Conservation (phyloP, 768 basidiomycete genomes). For the Trametes gibbosa region DNA sequence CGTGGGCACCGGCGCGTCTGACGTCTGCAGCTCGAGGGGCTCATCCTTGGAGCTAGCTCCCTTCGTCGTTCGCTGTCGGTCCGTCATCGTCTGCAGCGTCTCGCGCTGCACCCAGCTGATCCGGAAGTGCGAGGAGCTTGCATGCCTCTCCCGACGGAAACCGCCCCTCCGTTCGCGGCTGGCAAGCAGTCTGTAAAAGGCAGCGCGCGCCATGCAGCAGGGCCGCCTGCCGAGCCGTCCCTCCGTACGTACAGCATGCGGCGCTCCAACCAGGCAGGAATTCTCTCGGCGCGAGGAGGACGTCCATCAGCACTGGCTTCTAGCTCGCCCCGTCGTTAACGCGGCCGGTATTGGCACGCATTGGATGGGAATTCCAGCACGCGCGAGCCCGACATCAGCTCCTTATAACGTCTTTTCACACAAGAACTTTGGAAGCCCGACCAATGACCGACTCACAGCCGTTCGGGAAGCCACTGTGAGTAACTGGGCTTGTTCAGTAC, state of each 20-base stretch:
- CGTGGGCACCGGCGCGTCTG: too few species aligned
- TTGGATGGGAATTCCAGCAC: conserved; percentile 11
- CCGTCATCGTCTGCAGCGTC: background rate
- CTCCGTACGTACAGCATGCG: conserved; percentile 17
- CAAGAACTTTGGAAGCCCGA: conserved; percentile 8
- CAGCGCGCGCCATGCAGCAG: conserved; percentile 9
- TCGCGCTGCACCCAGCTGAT: background rate
- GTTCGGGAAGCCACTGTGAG: conserved; percentile 14
- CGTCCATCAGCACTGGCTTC: conserved; percentile 22
- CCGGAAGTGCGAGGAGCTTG: background rate
- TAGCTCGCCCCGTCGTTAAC: conserved; percentile 18
- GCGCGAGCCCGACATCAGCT: conserved; percentile 14
- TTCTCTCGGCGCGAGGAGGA: conserved; percentile 16
- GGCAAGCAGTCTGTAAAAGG: background rate
- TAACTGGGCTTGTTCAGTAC: conserved; percentile 14
- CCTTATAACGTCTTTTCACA: conserved; percentile 14
- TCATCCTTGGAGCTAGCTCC: background rate
- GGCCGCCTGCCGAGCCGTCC: background rate
- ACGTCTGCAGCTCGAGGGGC: background rate
- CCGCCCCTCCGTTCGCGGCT: background rate
- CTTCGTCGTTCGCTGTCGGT: conserved; percentile 1
- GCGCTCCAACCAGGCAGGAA: background rate
- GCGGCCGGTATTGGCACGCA: conserved; percentile 13
- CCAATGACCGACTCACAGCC: conserved; percentile 14
- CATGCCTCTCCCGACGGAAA: background rate